Base-by-base conservation (phyloP, 1,284 basidiomycete genomes). In the Neonothopanus nambi region DNA sequence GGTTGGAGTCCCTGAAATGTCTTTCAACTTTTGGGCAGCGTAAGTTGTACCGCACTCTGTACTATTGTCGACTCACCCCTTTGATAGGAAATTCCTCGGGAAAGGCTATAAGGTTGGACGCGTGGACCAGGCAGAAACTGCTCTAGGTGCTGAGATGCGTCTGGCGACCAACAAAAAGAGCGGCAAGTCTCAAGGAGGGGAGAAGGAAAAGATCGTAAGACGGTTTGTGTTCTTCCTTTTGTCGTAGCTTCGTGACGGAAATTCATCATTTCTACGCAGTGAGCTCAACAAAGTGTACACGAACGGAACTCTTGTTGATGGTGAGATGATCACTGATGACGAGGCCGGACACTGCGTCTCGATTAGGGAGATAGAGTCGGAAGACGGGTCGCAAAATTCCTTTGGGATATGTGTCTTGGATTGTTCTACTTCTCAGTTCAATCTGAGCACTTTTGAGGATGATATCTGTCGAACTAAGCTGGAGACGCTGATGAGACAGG, bases 371-470 rank as follows among this genome's bases (percentile, higher is more conserved):
- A 72, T 76, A 20, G 68, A 73, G 3, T 71, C 74, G 12, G 67
- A 65, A 21, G 75, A 77, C 59, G 75, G 72, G 36, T 73, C 74
- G 3, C 71, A 70, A 5, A 79, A 81, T 54, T 78, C 76, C 17
- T 99, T 98, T 67, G 97, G 97, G 1, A 75, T 98, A 38, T 97
- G 94, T 65, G 87, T 95, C n/a, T 74, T 99, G 62, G 97, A 99
- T 67, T 95, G 95, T 55, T 84, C 95, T 6, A 99, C 97, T 0
- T 96, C 95, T 56, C 91, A 98, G 68, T 99, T 99, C 76, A 91
- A 94, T 62, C 69, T 99, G 63, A 90, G 91, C 51, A 78, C 82
- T 1, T 98, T 99, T 66, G 84, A 91, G 54, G 97, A 99, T 64
- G 97, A 99, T 67, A 80, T 92, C 13, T 95, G 91, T 62, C 82